Evolutionary conservation across 1,284 basidiomycete species (phyloP).

Genomic region (Xerocomus amazonicus): DNA sequence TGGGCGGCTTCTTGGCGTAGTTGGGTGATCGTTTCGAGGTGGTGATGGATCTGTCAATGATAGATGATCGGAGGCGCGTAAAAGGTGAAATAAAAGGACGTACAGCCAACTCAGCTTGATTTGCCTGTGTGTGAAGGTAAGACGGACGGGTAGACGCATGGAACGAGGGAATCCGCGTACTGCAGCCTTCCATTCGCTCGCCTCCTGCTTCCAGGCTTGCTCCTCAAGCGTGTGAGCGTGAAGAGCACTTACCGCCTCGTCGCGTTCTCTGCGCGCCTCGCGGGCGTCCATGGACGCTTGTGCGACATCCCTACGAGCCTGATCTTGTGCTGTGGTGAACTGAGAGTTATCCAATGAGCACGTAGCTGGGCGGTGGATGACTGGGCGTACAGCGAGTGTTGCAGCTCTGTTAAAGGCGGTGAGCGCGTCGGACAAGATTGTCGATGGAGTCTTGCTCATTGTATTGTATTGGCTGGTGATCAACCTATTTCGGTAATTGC

Average conservation of each 20-base stretch:
- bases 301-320: conserved; percentile 44
- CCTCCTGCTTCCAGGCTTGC: conserved; percentile 49
- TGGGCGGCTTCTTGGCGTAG: conserved; percentile 59
- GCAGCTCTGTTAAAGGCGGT: conserved; percentile 32
- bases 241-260: conserved; percentile 49
- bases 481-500: conserved; percentile 27
- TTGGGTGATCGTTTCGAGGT: conserved; percentile 56
- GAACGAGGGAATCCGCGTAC: conserved; percentile 39
- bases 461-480: conserved; percentile 8
- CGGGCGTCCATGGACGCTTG: conserved; percentile 43
- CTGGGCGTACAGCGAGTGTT: conserved; percentile 31
- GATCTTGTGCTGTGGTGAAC: conserved; percentile 46
- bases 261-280: conserved; percentile 49
- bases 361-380: neutral
- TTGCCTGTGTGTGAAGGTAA: conserved; percentile 38
- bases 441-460: conserved; percentile 32
- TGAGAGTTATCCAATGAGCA: conserved; percentile 21
- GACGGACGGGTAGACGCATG: neutral
- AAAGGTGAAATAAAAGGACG: neutral
- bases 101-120: conserved; percentile 58
- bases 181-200: conserved; percentile 46
- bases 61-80: conserved; percentile 1
- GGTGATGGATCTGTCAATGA: conserved; percentile 47
- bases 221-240: conserved; percentile 44
- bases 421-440: conserved; percentile 33